A percentile compares a stretch with the other conserved stretches of the same genome.
Evolutionary conservation across 2,329 filamentous ascomycete species (phyloP).

Genomic region (Hypoxylon rubiginosum): DNA sequence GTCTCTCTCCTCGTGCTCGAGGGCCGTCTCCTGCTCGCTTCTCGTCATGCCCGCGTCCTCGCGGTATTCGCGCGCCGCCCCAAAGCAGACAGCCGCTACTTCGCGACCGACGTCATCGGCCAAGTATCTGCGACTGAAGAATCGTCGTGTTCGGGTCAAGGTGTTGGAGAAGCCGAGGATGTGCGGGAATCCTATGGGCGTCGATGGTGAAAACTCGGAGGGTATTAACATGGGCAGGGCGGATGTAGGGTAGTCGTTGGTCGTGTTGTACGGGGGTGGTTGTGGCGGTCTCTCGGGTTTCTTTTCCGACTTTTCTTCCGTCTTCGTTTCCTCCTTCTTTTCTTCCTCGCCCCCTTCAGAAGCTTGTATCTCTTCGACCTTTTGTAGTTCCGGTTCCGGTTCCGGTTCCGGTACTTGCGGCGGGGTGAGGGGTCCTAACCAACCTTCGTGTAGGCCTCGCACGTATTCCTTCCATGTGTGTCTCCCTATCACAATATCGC

Average conservation of each 20-base stretch:
- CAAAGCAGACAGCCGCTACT: slow-evolving; percentile 86
- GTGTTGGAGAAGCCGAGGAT: slow-evolving; percentile 94
- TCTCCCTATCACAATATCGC: slow-evolving; percentile 89
- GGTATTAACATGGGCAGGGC: slow-evolving; percentile 76
- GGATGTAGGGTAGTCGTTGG: slow-evolving; percentile 78
- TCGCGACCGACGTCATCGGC: slow-evolving; percentile 90
- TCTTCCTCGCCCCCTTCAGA: slow-evolving; percentile 56
- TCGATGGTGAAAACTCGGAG: slow-evolving; percentile 77
- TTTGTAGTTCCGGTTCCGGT: slow-evolving; percentile 38
- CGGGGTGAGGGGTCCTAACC: slow-evolving; percentile 85
- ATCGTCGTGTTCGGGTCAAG: slow-evolving; percentile 86
- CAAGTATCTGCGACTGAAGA: slow-evolving; percentile 85
- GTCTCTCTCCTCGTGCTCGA: slow-evolving; percentile 80
- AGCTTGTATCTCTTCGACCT: slow-evolving; percentile 41
- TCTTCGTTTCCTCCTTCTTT: slow-evolving; percentile 57
- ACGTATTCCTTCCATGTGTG: slow-evolving; percentile 99
- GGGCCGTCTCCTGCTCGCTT: slow-evolving; percentile 73
- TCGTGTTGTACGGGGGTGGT: slow-evolving; percentile 79
- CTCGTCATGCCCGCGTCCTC: slow-evolving; percentile 54
- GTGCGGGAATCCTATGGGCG: slow-evolving; percentile 84
- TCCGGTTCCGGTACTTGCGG: slow-evolving; percentile 58
- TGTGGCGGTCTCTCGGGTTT: slow-evolving; percentile 72
- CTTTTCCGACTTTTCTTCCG: slow-evolving; percentile 60
- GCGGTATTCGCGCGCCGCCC: slow-evolving; percentile 65
- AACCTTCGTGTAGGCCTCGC: slow-evolving; percentile 92